These are phyloP conservation scores for Euryodendron excelsum DNA, from an alignment of 148 eudicot species.

Conservation along the genomic window DNA sequence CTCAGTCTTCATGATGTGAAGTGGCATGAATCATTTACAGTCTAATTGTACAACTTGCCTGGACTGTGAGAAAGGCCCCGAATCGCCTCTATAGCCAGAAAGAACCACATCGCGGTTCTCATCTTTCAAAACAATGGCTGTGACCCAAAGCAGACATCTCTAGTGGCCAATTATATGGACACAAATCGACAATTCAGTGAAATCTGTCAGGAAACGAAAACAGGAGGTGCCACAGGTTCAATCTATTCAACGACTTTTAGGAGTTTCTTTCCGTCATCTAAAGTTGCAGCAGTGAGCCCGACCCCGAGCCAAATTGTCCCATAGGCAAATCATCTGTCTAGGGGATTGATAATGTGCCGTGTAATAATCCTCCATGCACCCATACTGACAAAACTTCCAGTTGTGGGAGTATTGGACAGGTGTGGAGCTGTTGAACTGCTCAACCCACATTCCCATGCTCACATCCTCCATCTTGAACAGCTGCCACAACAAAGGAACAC, in stretches of 20 bases:
- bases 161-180: not conserved
- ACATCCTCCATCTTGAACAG: constrained; percentile 99
- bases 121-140: not conserved
- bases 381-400: constrained; percentile 93
- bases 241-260: not conserved
- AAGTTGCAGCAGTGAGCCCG: constrained; percentile 82
- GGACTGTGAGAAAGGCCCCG: no score
- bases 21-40: no score
- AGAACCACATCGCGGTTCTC: not conserved
- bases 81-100: not conserved
- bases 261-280: constrained; percentile 27
- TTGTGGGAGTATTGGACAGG: constrained; percentile 77
- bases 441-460: constrained; percentile 99
- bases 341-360: constrained; percentile 99
- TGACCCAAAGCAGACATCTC: not conserved
- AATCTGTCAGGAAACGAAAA: not conserved
- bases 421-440: constrained; percentile 80
- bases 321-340: constrained; percentile 80
- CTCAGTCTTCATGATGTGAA: no score
- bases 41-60: no score
- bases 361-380: constrained; percentile 82
- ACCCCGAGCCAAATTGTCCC: constrained; percentile 75
- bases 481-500: constrained; percentile 32
- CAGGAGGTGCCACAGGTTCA: not conserved
- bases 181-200: not conserved